These are phyloP conservation scores for Trichophyton simii DNA, from an alignment of 2,329 filamentous ascomycete species.

Conservation along the genomic window DNA sequence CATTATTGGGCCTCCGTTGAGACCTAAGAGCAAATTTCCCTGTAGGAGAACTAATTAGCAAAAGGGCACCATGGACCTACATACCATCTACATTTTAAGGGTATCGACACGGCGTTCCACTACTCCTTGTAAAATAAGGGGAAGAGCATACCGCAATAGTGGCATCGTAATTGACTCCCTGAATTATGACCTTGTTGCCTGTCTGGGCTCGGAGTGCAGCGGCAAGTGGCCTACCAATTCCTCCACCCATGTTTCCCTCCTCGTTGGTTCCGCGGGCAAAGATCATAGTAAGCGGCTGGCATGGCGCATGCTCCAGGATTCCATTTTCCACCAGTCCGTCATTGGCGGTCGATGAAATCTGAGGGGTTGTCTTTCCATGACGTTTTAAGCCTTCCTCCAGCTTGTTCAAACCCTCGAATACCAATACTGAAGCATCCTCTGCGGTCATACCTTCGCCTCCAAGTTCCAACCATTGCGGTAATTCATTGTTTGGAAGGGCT, in stretches of 20 bases:
- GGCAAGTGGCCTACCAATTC: conserved; percentile 29
- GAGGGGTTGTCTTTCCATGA: not conserved
- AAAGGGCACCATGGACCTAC: not conserved
- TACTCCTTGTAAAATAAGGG: conserved; percentile 11
- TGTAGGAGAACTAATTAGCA: conserved; percentile 19
- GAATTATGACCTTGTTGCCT: conserved; percentile 20
- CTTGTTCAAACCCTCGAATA: not conserved
- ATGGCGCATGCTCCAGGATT: conserved; percentile 27
- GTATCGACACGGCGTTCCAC: not conserved
- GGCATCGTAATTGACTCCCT: conserved; percentile 25
- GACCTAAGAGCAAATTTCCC: conserved; percentile 20
- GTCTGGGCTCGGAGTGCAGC: conserved; percentile 17
- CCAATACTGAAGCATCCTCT: not conserved
- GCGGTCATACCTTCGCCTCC: not conserved
- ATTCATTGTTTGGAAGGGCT: not conserved
- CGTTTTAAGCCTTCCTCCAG: not conserved
- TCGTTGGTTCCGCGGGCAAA: conserved; percentile 35
- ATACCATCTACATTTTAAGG: not conserved
- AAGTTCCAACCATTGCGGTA: not conserved
- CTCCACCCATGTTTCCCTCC: conserved; percentile 31
- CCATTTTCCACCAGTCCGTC: conserved; percentile 25
- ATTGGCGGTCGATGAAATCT: not conserved
- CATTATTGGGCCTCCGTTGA: conserved; percentile 21
- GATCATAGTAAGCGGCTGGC: conserved; percentile 32
- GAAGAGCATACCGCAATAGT: conserved; percentile 12